Percentiles rank a stretch among this genome's conserved stretches.
phyloP scores from a whole-genome alignment of 139 green algal genomes.

The Diplosphaera chodatii region DNA sequence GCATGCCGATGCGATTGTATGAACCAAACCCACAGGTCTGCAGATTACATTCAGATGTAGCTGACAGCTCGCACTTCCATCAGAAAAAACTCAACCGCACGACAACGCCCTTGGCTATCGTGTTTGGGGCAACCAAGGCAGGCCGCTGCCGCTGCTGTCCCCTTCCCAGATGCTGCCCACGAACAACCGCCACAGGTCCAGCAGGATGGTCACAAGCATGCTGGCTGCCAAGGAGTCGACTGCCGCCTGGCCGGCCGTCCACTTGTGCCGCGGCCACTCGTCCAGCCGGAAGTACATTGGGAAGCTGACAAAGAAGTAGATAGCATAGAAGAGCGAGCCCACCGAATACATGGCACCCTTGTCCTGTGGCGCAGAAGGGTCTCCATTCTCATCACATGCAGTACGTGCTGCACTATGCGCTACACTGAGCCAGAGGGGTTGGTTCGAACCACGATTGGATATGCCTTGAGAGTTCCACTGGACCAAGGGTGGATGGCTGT shows the following conservation, averaged over 20 bases:
- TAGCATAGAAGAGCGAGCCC: slow-evolving; percentile 96
- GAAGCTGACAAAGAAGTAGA: slow-evolving; percentile 99
- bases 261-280: slow-evolving; percentile 41
- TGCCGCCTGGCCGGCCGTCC: slow-evolving; percentile 29
- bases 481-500: not conserved
- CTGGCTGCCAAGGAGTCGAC: slow-evolving; percentile 65
- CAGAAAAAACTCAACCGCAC: too few relatives aligned
- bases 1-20: too few relatives aligned
- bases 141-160: too few relatives aligned
- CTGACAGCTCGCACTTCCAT: too few relatives aligned
- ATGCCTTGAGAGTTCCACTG: not conserved
- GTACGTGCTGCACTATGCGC: too few relatives aligned
- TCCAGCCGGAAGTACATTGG: slow-evolving; percentile 86
- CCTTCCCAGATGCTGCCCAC: slow-evolving; percentile 59
- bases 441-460: too few relatives aligned
- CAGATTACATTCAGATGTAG: too few relatives aligned
- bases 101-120: too few relatives aligned
- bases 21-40: too few relatives aligned
- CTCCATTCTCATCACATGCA: too few relatives aligned
- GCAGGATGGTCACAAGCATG: slow-evolving; percentile 91
- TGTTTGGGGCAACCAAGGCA: not conserved
- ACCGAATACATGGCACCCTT: slow-evolving; percentile 79
- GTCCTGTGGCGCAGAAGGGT: slow-evolving; percentile 20
- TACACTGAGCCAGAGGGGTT: too few relatives aligned
- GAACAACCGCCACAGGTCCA: slow-evolving; percentile 87